phyloP scores from a whole-genome alignment of 2,329 filamentous ascomycete genomes.

The Paraconiothyrium sp. region DNA sequence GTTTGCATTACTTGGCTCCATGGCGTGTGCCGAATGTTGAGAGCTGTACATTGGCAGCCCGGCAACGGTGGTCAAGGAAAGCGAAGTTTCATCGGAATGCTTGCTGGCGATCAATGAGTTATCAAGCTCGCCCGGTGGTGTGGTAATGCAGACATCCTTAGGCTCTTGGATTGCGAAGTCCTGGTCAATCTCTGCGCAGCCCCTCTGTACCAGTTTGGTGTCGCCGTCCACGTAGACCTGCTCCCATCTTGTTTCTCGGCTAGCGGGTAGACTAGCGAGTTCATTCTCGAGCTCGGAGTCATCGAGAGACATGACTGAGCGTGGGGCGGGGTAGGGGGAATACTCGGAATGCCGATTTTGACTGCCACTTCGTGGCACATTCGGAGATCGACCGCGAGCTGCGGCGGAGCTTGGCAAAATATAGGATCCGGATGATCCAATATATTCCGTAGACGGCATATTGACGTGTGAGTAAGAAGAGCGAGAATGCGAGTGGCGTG shows the following conservation, averaged over 20 bases:
- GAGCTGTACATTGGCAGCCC: conserved; percentile 32
- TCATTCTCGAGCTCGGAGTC: conserved; percentile 51
- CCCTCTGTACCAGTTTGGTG: conserved; percentile 48
- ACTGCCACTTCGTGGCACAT: conserved; percentile 27
- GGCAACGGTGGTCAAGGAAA: conserved; percentile 34
- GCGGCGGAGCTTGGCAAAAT: conserved; percentile 43
- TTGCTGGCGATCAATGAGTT: conserved; percentile 38
- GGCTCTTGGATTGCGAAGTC: conserved; percentile 44
- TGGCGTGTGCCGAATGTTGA: conserved; percentile 21
- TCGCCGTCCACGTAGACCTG: conserved; percentile 52
- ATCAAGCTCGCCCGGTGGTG: conserved; percentile 43
- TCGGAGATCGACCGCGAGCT: conserved; percentile 39
- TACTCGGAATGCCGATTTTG: conserved; percentile 47
- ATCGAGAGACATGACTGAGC: conserved; percentile 50
- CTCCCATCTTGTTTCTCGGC: conserved; percentile 49
- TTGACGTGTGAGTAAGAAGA: conserved; percentile 45
- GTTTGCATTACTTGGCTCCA: conserved; percentile 18
- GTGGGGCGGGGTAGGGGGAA: conserved; percentile 46
- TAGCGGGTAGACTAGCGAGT: conserved; percentile 43
- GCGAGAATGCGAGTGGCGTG: conserved; percentile 34
- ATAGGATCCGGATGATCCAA: conserved; percentile 56
- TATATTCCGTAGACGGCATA: conserved; percentile 54
- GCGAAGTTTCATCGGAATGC: conserved; percentile 35
- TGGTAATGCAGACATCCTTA: conserved; percentile 49
- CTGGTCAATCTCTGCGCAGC: conserved; percentile 41